A percentile compares a stretch with the other conserved stretches of the same genome.
These are phyloP conservation scores for Aspergillus udagawae DNA, from an alignment of 2,329 filamentous ascomycete species.

Conservation along the genomic window DNA sequence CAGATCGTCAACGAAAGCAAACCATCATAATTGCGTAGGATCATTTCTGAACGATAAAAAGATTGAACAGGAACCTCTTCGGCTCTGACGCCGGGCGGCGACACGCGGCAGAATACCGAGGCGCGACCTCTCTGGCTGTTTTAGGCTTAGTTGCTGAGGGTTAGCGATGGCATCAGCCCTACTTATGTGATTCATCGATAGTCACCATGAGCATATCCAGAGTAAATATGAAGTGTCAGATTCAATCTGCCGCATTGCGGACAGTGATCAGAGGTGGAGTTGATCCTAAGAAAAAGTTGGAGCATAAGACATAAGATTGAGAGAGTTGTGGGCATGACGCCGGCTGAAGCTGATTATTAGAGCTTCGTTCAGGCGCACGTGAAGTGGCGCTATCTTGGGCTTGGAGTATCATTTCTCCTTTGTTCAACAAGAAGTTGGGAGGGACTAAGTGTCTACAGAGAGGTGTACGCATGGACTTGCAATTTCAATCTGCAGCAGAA, in stretches of 20 bases:
- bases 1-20: not conserved
- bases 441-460: too few relatives aligned
- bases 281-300: too few relatives aligned
- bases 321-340: too few relatives aligned
- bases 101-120: constrained; percentile 28
- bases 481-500: too few relatives aligned
- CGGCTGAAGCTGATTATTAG: not conserved
- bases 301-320: too few relatives aligned
- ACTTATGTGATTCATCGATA: not conserved
- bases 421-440: too few relatives aligned
- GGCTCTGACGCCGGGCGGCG: constrained; percentile 22
- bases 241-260: not conserved
- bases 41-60: constrained; percentile 3
- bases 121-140: constrained; percentile 20
- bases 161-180: not conserved
- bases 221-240: not conserved
- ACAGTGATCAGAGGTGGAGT: not conserved
- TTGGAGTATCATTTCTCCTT: too few relatives aligned
- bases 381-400: not conserved
- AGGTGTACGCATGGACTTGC: too few relatives aligned
- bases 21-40: not conserved
- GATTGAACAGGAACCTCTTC: constrained; percentile 12
- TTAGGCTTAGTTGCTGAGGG: constrained; percentile 6
- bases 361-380: not conserved
- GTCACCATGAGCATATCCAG: not conserved